Evolutionary conservation across 306 rosid species (phyloP).

Genomic region (Rubus parviflorus): DNA sequence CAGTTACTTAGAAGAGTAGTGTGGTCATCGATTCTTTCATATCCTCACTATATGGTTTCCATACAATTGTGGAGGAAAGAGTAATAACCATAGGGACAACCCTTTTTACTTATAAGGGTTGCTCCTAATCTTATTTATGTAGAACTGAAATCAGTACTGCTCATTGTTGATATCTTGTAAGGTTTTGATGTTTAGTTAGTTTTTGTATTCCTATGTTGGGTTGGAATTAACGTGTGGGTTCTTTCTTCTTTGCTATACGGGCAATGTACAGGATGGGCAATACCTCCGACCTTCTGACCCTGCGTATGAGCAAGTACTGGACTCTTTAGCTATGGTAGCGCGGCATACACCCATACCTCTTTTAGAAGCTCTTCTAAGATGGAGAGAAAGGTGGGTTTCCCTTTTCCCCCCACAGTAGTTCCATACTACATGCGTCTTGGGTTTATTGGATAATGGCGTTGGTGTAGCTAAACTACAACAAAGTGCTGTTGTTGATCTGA

Average conservation of each 20-base stretch:
- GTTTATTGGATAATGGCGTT: not conserved
- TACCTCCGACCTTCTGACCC: conserved; percentile 98
- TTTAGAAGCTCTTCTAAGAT: conserved; percentile 83
- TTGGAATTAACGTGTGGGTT: not conserved
- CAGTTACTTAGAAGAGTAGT: not conserved
- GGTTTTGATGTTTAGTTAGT: not conserved
- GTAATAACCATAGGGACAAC: not conserved
- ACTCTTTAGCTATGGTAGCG: conserved; percentile 97
- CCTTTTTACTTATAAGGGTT: not conserved
- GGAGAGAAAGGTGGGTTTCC: conserved; percentile 79
- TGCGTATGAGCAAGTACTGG: conserved; percentile 96
- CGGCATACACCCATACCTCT: conserved; percentile 98
- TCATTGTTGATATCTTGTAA: not conserved
- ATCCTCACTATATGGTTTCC: not conserved
- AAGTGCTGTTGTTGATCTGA: not conserved
- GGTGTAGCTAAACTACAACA: not conserved
- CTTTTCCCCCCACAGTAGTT: not conserved
- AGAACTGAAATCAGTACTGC: not conserved
- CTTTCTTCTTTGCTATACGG: not conserved
- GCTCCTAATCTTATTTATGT: not conserved
- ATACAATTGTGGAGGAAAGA: not conserved
- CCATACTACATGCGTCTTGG: not conserved
- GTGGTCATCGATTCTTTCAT: not conserved
- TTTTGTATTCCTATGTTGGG: conserved; percentile 8
- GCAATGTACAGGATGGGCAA: conserved; percentile 73